Evolutionary conservation across 1,284 basidiomycete genomes (phyloP).

Genomic region (Rhizoctonia solani): DNA sequence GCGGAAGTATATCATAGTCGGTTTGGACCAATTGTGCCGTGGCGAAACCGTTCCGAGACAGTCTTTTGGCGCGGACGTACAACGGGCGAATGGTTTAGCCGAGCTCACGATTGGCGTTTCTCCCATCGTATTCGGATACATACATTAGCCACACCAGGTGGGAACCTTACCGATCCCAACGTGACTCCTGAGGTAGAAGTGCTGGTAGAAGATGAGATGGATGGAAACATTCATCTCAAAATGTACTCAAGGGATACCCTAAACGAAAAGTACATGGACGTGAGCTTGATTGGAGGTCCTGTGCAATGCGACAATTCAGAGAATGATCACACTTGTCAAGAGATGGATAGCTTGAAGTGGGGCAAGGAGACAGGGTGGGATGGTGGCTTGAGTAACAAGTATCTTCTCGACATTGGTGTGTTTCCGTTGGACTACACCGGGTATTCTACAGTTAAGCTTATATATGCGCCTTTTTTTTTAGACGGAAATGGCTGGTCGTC

Average conservation of each 20-base stretch:
- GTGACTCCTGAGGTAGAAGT: conserved; percentile 45
- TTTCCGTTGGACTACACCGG: neutral
- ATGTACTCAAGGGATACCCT: conserved; percentile 43
- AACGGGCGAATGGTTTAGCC: conserved; percentile 48
- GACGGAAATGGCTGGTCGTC: conserved; percentile 44
- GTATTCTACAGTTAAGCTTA: neutral
- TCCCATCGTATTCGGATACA: conserved; percentile 48
- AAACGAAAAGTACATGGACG: conserved; percentile 48
- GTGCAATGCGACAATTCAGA: conserved; percentile 39
- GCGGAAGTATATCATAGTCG: conserved; percentile 37
- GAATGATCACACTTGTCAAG: conserved; percentile 37
- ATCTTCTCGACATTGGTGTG: conserved; percentile 37
- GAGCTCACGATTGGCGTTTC: conserved; percentile 38
- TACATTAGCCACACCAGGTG: conserved; percentile 40
- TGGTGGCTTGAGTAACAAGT: conserved; percentile 30
- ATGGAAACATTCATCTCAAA: conserved; percentile 40
- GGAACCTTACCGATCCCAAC: conserved; percentile 41
- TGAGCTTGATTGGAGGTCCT: conserved; percentile 45
- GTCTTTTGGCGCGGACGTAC: conserved; percentile 51
- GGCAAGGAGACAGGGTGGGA: conserved; percentile 24
- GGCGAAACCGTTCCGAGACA: conserved; percentile 47
- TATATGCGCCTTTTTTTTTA: conserved; percentile 15
- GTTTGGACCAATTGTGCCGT: conserved; percentile 41
- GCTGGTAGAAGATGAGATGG: conserved; percentile 42
- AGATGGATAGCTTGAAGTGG: conserved; percentile 35